Percentiles rank a stretch among this genome's conserved stretches.
Evolutionary conservation across 345 rosid genomes (phyloP).

Genomic region (Arabis hirsuta): DNA sequence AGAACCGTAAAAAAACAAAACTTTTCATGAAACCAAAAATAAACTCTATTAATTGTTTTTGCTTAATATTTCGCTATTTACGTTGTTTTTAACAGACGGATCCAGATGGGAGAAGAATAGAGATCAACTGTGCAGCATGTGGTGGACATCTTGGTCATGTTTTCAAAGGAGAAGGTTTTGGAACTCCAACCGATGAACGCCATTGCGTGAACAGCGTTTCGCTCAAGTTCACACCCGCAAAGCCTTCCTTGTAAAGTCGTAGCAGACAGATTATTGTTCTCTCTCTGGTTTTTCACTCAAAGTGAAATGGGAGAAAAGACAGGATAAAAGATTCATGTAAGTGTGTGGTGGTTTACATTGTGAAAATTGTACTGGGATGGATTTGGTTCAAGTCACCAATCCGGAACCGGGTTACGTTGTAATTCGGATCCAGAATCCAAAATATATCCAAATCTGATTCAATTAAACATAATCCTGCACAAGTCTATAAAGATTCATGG

Average conservation of each 20-base stretch:
- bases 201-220: constrained; percentile 90
- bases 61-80: not conserved
- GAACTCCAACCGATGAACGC: constrained; percentile 79
- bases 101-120: constrained; percentile 76
- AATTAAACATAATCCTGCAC: no score
- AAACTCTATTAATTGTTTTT: not conserved
- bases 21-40: not conserved
- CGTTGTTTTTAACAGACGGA: constrained; percentile 55
- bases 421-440: no score
- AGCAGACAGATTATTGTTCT: not conserved
- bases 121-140: constrained; percentile 85
- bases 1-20: constrained; percentile 43
- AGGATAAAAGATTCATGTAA: not conserved
- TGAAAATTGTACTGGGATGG: no score
- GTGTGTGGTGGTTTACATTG: no score
- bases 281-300: not conserved
- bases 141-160: constrained; percentile 95
- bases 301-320: not conserved
- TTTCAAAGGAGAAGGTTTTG: constrained; percentile 81
- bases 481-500: no score
- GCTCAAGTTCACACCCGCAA: constrained; percentile 51
- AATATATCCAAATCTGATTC: no score
- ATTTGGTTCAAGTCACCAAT: no score
- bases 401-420: no score
- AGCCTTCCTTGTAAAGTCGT: not conserved